Conservation (phyloP, 148 eudicot species). For the Persicaria tinctoria region DNA sequence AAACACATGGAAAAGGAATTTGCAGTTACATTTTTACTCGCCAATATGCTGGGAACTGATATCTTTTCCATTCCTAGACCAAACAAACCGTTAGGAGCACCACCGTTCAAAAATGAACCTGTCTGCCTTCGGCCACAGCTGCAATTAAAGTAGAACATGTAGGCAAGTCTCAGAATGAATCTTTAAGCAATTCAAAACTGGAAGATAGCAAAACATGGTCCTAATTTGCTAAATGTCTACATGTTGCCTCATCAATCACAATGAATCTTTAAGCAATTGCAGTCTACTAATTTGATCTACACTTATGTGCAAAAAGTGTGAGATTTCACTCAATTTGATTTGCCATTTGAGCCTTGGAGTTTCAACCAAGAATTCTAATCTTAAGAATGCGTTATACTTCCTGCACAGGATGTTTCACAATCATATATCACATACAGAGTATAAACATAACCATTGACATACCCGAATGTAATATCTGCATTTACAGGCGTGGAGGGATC, state of each 20-base stretch:
- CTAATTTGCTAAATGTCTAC: neutral
- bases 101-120: slow-evolving; percentile 71
- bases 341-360: neutral
- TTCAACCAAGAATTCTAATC: neutral
- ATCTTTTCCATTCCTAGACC: slow-evolving; percentile 65
- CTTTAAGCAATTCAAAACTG: neutral
- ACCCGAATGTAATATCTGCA: slow-evolving; percentile 83
- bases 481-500: slow-evolving; percentile 37
- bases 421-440: neutral
- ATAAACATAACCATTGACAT: slow-evolving; percentile 19
- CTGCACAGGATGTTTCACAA: neutral
- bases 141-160: slow-evolving; percentile 18
- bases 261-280: neutral
- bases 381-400: neutral
- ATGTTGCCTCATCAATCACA: neutral
- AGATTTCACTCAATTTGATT: neutral
- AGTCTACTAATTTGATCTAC: neutral
- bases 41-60: slow-evolving; percentile 78
- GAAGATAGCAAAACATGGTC: neutral
- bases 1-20: slow-evolving; percentile 98
- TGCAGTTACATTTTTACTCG: slow-evolving; percentile 47
- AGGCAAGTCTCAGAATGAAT: neutral
- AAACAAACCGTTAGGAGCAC: slow-evolving; percentile 89
- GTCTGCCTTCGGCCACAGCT: slow-evolving; percentile 79
- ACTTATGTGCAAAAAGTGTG: neutral